Conservation (phyloP, 2,329 filamentous ascomycete species). For the Cryphonectria carpinicola region DNA sequence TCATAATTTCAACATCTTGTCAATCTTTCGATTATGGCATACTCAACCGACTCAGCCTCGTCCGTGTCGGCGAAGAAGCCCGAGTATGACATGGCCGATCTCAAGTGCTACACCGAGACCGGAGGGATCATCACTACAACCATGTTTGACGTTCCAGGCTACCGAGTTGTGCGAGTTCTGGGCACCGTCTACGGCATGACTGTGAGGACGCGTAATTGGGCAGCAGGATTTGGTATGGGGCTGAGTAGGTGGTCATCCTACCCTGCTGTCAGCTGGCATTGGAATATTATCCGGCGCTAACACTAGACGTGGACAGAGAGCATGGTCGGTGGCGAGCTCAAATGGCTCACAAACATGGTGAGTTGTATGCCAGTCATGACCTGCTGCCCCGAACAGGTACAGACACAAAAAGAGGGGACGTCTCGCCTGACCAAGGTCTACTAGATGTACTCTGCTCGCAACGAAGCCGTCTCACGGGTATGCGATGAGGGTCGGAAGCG, state of each 20-base stretch:
- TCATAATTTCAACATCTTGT: background rate
- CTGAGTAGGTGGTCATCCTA: conserved; percentile 39
- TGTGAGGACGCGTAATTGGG: conserved; percentile 58
- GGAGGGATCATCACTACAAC: conserved; percentile 64
- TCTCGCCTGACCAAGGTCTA: conserved; percentile 25
- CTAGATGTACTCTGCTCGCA: conserved; percentile 59
- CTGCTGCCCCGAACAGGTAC: background rate
- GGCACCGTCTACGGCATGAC: conserved; percentile 54
- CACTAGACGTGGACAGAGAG: conserved; percentile 40
- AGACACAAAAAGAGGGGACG: background rate
- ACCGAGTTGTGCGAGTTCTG: conserved; percentile 55
- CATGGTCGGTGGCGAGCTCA: conserved; percentile 61
- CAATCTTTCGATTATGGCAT: background rate
- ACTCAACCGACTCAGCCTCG: background rate
- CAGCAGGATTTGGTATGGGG: conserved; percentile 58
- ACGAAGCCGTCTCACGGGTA: conserved; percentile 59
- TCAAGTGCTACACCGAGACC: conserved; percentile 65
- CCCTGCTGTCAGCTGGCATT: background rate
- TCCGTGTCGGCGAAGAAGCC: conserved; percentile 29
- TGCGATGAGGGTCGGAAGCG: conserved; percentile 60
- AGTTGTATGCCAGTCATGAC: conserved; percentile 11
- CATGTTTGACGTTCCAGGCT: conserved; percentile 67
- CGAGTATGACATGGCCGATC: conserved; percentile 37
- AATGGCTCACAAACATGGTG: conserved; percentile 61
- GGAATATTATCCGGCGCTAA: background rate